Conservation (phyloP, 306 rosid genomes). For the Phaseolus lunatus region DNA sequence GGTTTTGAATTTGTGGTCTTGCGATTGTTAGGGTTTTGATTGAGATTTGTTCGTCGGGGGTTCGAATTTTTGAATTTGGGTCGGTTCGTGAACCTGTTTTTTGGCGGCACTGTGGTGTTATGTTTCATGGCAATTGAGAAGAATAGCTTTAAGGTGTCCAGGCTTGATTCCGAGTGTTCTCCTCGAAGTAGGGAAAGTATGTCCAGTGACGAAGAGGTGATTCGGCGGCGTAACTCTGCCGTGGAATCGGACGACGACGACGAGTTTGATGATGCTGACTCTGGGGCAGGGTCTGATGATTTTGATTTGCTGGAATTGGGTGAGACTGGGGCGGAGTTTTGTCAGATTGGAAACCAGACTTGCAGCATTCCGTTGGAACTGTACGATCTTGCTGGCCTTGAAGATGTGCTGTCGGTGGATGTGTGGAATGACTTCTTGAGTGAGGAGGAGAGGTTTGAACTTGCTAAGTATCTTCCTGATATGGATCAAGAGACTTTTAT, state of each 20-base stretch:
- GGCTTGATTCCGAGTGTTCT: slow-evolving; percentile 88
- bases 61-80: slow-evolving; percentile 44
- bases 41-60: slow-evolving; percentile 53
- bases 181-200: slow-evolving; percentile 80
- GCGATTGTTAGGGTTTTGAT: slow-evolving; percentile 54
- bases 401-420: slow-evolving; percentile 79
- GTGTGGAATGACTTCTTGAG: slow-evolving; percentile 91
- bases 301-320: slow-evolving; percentile 97
- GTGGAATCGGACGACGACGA: slow-evolving; percentile 90
- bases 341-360: slow-evolving; percentile 92
- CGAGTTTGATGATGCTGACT: slow-evolving; percentile 93
- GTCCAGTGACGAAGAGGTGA: slow-evolving; percentile 93
- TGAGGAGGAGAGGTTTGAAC: slow-evolving; percentile 89
- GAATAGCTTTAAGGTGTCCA: slow-evolving; percentile 82
- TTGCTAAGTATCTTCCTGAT: slow-evolving; percentile 89
- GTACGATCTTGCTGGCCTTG: slow-evolving; percentile 88
- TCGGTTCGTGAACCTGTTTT: slow-evolving; percentile 31
- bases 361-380: slow-evolving; percentile 93
- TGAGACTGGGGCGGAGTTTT: slow-evolving; percentile 94
- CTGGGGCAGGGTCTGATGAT: slow-evolving; percentile 99
- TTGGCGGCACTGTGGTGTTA: slow-evolving; percentile 56
- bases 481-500: slow-evolving; percentile 86
- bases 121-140: slow-evolving; percentile 97
- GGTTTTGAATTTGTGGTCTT: slow-evolving; percentile 38
- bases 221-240: slow-evolving; percentile 71